Evolutionary conservation across 306 rosid species (phyloP).

Genomic region (Oxytropis ochrocephala): DNA sequence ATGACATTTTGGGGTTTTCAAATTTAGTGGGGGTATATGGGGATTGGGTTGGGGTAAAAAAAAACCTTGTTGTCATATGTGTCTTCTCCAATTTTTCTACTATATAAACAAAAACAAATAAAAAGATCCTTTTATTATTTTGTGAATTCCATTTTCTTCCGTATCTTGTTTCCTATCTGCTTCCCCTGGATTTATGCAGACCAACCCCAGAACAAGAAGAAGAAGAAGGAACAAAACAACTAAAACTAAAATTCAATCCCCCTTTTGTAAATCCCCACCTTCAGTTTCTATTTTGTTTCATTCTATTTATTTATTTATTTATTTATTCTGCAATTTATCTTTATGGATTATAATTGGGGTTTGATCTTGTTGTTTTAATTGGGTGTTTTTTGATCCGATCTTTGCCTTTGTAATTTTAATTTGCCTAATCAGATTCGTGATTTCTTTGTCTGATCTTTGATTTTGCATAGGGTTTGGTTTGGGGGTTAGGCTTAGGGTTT

Average conservation of each 20-base stretch:
- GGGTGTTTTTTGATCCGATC: neutral
- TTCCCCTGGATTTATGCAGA: constrained; percentile 21
- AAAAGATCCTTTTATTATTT: neutral
- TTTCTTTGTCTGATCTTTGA: neutral
- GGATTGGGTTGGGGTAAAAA: too few relatives aligned
- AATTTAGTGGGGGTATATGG: too few relatives aligned
- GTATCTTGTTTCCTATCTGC: constrained; percentile 9
- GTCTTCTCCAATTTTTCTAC: neutral
- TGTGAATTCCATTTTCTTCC: neutral
- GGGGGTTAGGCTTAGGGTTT: constrained; percentile 34
- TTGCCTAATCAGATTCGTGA: neutral
- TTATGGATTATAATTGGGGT: constrained; percentile 11
- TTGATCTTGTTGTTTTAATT: constrained; percentile 11
- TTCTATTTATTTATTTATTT: neutral
- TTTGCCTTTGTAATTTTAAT: neutral
- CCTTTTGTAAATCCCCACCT: constrained; percentile 35
- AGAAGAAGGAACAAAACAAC: neutral
- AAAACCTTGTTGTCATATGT: neutral
- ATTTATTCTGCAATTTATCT: neutral
- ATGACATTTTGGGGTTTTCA: too few relatives aligned
- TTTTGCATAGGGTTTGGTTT: constrained; percentile 13
- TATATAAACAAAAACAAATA: neutral
- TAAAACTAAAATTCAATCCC: constrained; percentile 1
- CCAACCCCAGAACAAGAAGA: constrained; percentile 30
- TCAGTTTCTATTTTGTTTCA: neutral